These are phyloP conservation scores for Suillus placidus DNA, from an alignment of 768 basidiomycete genomes.

Conservation along the genomic window DNA sequence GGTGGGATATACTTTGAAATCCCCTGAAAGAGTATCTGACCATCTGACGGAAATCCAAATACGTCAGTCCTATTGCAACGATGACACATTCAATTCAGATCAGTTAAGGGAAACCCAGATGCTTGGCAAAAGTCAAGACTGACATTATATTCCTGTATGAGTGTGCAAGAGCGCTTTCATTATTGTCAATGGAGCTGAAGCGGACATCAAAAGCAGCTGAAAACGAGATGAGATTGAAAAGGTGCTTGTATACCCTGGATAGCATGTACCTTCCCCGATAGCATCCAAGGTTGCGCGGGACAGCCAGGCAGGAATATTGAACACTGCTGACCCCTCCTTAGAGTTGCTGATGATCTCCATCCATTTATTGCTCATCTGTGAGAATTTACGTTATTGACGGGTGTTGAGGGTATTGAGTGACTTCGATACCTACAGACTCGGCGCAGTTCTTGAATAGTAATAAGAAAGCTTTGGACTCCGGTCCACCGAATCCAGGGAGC, in stretches of 20 bases:
- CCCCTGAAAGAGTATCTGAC: conserved; percentile 34
- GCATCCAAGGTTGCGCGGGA: conserved; percentile 53
- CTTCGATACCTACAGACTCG: conserved; percentile 21
- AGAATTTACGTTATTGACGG: background rate
- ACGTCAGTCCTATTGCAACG: conserved; percentile 8
- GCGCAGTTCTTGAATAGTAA: conserved; percentile 47
- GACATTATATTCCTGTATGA: conserved; percentile 12
- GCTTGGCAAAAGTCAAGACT: background rate
- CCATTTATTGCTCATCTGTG: conserved; percentile 30
- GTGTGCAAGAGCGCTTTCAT: conserved; percentile 11
- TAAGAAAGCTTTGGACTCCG: conserved; percentile 54
- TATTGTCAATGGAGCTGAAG: conserved; percentile 41
- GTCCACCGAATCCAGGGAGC: conserved; percentile 56
- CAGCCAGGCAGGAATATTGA: conserved; percentile 33
- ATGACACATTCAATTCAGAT: background rate
- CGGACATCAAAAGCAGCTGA: conserved; percentile 53
- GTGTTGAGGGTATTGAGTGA: background rate
- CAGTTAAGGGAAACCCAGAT: background rate
- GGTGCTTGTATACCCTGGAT: background rate
- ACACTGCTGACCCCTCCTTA: conserved; percentile 14
- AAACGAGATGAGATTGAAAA: background rate
- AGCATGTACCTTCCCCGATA: conserved; percentile 47
- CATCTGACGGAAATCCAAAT: conserved; percentile 14
- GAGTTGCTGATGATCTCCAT: conserved; percentile 20
- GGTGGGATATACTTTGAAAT: conserved; percentile 34